Evolutionary conservation across 352 stramenopile species (phyloP), one percentile per base, ranked within the genome.

Genomic region (Salisapilia sapeloensis): DNA sequence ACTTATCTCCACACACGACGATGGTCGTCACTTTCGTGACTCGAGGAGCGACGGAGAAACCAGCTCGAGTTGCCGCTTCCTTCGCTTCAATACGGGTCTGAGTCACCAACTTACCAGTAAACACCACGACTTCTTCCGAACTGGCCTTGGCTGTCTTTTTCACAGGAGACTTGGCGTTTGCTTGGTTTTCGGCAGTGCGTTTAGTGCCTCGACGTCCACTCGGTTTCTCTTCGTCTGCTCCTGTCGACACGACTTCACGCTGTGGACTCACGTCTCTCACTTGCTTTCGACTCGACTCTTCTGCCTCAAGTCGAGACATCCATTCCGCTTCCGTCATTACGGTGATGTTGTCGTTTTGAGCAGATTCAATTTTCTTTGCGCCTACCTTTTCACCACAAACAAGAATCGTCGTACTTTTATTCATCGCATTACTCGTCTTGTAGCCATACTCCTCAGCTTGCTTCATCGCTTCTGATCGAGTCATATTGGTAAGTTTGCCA

Each of bases 371-470:
- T 43, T 74, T 74, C 48, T 72, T 77, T 2, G 23, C 47, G 12
- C 58, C 56, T 12, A 63, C 53, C 30, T 65, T 65, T 26, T 46
- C 50, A 9, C 61, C 61, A 30, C 50, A 77, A 15, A 77, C 56
- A 11, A 77, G 56, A 28, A 74, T 55, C 25, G 34, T 54, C 23
- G 61, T 63, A 26, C 43, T 38, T 22, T 56, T 55, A 0, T 39
- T 61, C 13, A 77, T 29, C 19, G 31, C 50, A 2, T n/a, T n/a
- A 15, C 47, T 44, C 9, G 74, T 58, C 9, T 33, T 46, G 33
- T 50, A 74, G 18, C 61, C 61, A 15, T 43, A 40, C 6, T 35
- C 16, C 42, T 69, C 50, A 9, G 61, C 56, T 33, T 59, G 36
- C 0, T 38, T 38, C 0, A 34, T 36, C 9, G 43, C 58, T 13